Conservation (phyloP, 2,329 filamentous ascomycete genomes). For the Epichloe bromicola region DNA sequence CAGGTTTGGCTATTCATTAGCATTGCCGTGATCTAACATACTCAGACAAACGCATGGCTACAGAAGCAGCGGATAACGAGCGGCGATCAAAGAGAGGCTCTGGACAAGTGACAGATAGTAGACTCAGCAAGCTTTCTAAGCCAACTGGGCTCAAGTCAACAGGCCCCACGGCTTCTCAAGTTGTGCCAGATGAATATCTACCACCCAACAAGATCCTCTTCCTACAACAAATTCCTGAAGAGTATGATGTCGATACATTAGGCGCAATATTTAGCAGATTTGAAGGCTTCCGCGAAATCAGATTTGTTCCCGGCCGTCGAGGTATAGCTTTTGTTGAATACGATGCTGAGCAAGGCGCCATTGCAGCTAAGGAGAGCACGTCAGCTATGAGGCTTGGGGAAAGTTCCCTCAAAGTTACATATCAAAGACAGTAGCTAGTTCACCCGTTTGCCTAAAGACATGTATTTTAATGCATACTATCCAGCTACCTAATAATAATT, state of each 20-base stretch:
- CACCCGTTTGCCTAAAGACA: background rate
- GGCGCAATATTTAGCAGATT: constrained; percentile 75
- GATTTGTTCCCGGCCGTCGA: constrained; percentile 71
- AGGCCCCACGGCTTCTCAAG: constrained; percentile 50
- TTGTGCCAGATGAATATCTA: constrained; percentile 93
- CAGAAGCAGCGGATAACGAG: constrained; percentile 65
- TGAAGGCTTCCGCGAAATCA: constrained; percentile 87
- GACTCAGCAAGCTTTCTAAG: constrained; percentile 54
- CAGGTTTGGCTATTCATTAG: background rate
- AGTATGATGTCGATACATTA: constrained; percentile 69
- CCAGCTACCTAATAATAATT: background rate
- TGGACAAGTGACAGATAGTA: constrained; percentile 33
- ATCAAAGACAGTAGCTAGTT: constrained; percentile 66
- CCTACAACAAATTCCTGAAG: constrained; percentile 80
- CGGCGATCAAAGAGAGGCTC: constrained; percentile 56
- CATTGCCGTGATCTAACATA: background rate
- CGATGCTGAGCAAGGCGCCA: constrained; percentile 77
- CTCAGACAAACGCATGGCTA: constrained; percentile 62
- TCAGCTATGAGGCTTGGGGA: constrained; percentile 67
- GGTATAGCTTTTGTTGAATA: constrained; percentile 97
- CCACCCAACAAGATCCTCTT: constrained; percentile 96
- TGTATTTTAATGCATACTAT: background rate
- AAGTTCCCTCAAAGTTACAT: constrained; percentile 85
- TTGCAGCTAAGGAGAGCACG: constrained; percentile 86
- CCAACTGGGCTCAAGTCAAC: constrained; percentile 60